A percentile compares a stretch with the other conserved stretches of the same genome.
Evolutionary conservation across 129 eudicot species (phyloP).

Genomic region (Artemisia annua): DNA sequence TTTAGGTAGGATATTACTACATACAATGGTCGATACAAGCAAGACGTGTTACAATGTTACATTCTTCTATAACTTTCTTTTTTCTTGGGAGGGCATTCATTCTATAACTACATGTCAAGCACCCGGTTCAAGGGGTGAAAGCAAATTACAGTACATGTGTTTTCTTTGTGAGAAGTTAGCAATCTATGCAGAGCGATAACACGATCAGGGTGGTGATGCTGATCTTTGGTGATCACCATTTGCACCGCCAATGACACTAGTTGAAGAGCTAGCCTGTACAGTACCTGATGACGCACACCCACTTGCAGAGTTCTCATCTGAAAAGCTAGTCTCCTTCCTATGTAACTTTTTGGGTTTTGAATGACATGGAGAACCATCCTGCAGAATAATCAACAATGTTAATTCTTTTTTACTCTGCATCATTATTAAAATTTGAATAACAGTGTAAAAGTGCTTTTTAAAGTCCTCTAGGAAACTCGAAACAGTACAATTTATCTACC

Average conservation of each 20-base stretch:
- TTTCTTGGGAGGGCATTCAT: background rate
- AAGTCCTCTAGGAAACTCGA: too few relatives aligned
- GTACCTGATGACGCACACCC: conserved; percentile 81
- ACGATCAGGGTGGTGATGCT: background rate
- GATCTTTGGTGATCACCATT: conserved; percentile 31
- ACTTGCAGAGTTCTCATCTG: conserved; percentile 75
- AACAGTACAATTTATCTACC: too few relatives aligned
- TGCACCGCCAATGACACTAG: conserved; percentile 61
- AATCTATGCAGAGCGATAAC: conserved; percentile 7
- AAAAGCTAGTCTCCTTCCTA: conserved; percentile 52
- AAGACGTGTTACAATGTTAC: too few relatives aligned
- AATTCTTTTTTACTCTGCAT: conserved; percentile 4
- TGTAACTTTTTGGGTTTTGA: conserved; percentile 46
- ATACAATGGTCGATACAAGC: too few relatives aligned
- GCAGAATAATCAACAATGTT: conserved; percentile 21
- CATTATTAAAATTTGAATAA: background rate
- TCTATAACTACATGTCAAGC: background rate
- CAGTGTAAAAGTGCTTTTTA: background rate
- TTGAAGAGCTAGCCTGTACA: conserved; percentile 75
- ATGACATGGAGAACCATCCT: conserved; percentile 61
- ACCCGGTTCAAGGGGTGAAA: conserved; percentile 9
- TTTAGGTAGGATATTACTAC: background rate
- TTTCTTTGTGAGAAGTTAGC: conserved; percentile 32
- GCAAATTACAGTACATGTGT: conserved; percentile 8
- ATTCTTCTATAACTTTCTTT: too few relatives aligned